phyloP scores from a whole-genome alignment of 352 stramenopile genomes.

The Phytophthora pseudosyringae region DNA sequence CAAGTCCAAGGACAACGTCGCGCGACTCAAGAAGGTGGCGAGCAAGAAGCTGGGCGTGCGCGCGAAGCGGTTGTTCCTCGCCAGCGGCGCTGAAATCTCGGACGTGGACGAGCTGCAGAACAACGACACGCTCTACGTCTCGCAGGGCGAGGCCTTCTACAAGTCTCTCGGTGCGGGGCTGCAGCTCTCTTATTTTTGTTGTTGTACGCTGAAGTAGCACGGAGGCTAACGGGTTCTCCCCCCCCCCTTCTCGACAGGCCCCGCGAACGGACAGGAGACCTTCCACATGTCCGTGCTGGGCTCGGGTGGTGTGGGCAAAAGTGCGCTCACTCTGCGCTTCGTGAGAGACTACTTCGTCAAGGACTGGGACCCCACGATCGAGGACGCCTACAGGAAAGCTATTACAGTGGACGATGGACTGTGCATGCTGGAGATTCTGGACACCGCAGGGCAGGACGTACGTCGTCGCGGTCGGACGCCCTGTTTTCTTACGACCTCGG shows the following conservation, averaged over 20 bases:
- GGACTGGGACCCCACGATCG: constrained; percentile 93
- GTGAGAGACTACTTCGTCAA: constrained; percentile 92
- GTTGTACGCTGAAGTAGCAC: not conserved
- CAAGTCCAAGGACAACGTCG: constrained; percentile 70
- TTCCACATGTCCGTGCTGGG: constrained; percentile 90
- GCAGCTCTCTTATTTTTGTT: not conserved
- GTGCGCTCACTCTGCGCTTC: constrained; percentile 89
- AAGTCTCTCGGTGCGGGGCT: constrained; percentile 55
- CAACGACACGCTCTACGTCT: constrained; percentile 90
- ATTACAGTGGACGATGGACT: constrained; percentile 85
- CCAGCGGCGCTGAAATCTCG: constrained; percentile 83
- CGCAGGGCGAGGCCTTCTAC: constrained; percentile 86
- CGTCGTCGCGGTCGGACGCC: constrained; percentile 11
- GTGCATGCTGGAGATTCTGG: constrained; percentile 91
- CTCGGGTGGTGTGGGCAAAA: constrained; percentile 91
- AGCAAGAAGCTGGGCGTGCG: constrained; percentile 88
- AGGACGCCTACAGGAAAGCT: constrained; percentile 91
- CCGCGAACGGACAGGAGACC: constrained; percentile 77
- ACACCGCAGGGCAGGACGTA: constrained; percentile 90
- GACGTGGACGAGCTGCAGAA: constrained; percentile 90
- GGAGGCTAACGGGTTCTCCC: not conserved
- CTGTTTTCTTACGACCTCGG: not conserved
- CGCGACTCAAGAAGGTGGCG: constrained; percentile 81
- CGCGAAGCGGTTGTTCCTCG: constrained; percentile 80
- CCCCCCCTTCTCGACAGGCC: constrained; percentile 30